Percentiles rank a stretch among this genome's conserved stretches.
Conservation (phyloP, 305 asterid species). For the Solanum chacoense region DNA sequence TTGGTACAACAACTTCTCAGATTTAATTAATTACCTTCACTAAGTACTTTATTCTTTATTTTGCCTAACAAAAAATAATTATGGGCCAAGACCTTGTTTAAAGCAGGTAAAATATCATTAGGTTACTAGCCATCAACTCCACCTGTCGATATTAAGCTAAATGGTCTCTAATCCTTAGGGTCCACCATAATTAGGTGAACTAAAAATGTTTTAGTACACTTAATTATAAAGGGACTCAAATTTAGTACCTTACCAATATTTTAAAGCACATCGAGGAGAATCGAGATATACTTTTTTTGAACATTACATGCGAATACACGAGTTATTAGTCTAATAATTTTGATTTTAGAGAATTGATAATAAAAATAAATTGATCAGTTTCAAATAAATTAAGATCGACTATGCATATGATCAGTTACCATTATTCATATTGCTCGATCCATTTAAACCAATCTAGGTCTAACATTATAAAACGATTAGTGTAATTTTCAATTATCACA, state of each 20-base stretch:
- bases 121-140: not conserved
- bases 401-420: not conserved
- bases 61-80: not conserved
- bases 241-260: not conserved
- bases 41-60: not conserved
- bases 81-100: not conserved
- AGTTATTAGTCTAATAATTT: not conserved
- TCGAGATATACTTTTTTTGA: not conserved
- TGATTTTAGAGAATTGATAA: not conserved
- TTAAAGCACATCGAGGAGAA: not conserved
- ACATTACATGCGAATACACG: not conserved
- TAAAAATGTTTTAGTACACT: not conserved
- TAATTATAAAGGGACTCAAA: not conserved
- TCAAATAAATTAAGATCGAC: not conserved
- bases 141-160: not conserved
- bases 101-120: slow-evolving; percentile 5
- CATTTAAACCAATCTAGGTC: not conserved
- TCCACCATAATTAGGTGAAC: not conserved
- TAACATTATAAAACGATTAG: not conserved
- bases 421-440: not conserved
- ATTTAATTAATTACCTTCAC: not conserved
- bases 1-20: not conserved
- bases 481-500: not conserved
- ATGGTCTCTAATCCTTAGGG: not conserved
- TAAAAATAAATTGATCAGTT: not conserved